Evolutionary conservation across 2,329 filamentous ascomycete genomes (phyloP).

Genomic region (Didymella glomerata): DNA sequence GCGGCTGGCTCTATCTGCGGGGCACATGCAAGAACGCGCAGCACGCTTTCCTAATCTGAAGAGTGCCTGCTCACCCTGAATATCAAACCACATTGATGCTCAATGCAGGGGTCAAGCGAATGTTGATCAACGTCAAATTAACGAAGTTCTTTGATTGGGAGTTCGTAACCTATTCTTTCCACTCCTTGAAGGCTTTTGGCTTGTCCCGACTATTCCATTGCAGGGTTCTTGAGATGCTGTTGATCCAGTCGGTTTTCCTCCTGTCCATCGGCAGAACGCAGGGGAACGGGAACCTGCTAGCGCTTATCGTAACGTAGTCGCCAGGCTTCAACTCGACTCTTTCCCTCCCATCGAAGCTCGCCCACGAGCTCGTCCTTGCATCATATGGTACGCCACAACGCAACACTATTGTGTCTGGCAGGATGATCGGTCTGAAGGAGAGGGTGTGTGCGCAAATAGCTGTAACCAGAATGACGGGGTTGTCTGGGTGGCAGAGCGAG

Average conservation of each 20-base stretch:
- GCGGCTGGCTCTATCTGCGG: background rate
- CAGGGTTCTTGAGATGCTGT: constrained; percentile 79
- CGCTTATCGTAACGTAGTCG: constrained; percentile 86
- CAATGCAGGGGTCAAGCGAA: background rate
- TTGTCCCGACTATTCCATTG: constrained; percentile 84
- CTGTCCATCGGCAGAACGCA: constrained; percentile 75
- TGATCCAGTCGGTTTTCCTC: constrained; percentile 80
- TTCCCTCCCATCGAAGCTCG: constrained; percentile 96
- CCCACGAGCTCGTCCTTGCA: constrained; percentile 88
- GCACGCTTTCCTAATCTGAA: background rate
- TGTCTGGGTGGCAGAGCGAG: constrained; percentile 93
- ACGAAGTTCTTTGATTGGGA: background rate
- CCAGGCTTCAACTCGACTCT: constrained; percentile 75
- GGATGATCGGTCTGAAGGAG: constrained; percentile 93
- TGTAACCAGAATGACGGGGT: constrained; percentile 93
- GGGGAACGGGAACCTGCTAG: constrained; percentile 81
- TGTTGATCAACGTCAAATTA: background rate
- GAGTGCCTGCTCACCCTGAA: background rate
- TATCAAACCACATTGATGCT: background rate
- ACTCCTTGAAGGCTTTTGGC: constrained; percentile 65
- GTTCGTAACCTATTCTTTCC: constrained; percentile 27
- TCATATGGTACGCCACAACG: constrained; percentile 95
- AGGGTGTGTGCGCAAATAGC: constrained; percentile 95
- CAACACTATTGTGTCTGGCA: constrained; percentile 94
- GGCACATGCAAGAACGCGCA: background rate